A percentile compares a stretch with the other conserved stretches of the same genome.
These are phyloP conservation scores for Boletus sensibilis DNA, from an alignment of 768 basidiomycete species.

Conservation along the genomic window DNA sequence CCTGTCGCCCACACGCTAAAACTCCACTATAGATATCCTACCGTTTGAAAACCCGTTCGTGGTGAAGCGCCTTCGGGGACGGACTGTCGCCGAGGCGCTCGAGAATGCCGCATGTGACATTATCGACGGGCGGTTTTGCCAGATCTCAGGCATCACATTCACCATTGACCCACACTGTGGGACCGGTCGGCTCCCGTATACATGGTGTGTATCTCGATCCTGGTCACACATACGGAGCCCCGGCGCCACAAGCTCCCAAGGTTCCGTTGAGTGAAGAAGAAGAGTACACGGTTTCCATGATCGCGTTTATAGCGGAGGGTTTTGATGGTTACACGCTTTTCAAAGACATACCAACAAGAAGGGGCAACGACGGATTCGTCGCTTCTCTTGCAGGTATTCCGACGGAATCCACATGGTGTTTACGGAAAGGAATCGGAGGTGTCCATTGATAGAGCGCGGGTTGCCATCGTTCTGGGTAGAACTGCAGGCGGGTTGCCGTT, in stretches of 20 bases:
- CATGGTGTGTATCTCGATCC: conserved; percentile 1
- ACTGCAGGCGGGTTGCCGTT: neutral
- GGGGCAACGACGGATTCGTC: conserved; percentile 5
- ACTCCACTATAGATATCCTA: neutral
- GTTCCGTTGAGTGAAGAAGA: neutral
- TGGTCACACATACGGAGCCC: neutral
- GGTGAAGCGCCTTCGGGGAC: conserved; percentile 1
- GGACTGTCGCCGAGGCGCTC: conserved; percentile 3
- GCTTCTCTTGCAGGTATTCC: conserved; percentile 10
- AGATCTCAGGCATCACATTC: conserved; percentile 2
- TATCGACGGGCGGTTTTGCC: conserved; percentile 6
- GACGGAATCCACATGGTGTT: neutral
- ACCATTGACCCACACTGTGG: neutral
- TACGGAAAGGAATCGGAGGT: neutral
- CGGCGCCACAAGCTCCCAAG: neutral
- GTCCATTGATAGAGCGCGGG: conserved; percentile 8
- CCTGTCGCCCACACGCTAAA: neutral
- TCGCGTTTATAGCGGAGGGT: conserved; percentile 11
- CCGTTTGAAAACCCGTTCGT: conserved; percentile 9
- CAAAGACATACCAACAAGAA: conserved; percentile 1
- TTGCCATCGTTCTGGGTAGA: conserved; percentile 1
- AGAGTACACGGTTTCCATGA: conserved; percentile 5
- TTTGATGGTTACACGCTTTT: conserved; percentile 12
- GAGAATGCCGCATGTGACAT: conserved; percentile 8
- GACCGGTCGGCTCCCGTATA: conserved; percentile 3